Evolutionary conservation across 2,329 filamentous ascomycete species (phyloP).

Genomic region (Apiospora rasikravindrae): DNA sequence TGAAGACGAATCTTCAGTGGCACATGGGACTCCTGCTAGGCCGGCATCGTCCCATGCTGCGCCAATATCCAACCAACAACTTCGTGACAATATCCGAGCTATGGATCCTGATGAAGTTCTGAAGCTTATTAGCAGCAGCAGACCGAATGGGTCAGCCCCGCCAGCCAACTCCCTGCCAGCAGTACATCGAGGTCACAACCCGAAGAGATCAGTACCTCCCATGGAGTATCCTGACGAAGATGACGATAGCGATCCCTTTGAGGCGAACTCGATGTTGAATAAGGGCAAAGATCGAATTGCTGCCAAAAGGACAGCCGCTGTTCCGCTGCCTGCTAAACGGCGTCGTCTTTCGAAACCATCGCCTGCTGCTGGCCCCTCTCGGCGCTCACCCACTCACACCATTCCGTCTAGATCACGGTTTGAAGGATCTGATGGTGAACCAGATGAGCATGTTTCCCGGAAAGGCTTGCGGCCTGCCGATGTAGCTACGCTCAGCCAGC

Average conservation of each 20-base stretch:
- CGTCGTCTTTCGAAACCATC: neutral
- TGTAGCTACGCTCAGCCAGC: neutral
- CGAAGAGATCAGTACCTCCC: neutral
- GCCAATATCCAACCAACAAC: slow-evolving; percentile 25
- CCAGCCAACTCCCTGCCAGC: neutral
- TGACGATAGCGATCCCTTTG: neutral
- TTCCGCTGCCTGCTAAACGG: neutral
- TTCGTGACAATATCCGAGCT: slow-evolving; percentile 18
- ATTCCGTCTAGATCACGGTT: neutral
- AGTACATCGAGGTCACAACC: neutral
- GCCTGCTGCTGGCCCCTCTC: neutral
- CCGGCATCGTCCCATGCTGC: neutral
- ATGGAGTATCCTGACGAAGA: neutral
- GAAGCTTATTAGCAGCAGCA: slow-evolving; percentile 18
- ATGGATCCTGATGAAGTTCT: neutral
- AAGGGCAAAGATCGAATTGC: neutral
- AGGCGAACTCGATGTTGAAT: neutral
- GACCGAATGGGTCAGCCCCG: slow-evolving; percentile 19
- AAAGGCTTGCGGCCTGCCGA: slow-evolving; percentile 1
- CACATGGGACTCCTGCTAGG: neutral
- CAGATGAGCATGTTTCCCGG: neutral
- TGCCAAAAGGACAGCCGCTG: neutral
- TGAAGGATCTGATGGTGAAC: neutral
- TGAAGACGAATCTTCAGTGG: slow-evolving; percentile 4
- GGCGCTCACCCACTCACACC: neutral